Conservation (phyloP, 495 filamentous ascomycete species). For the Corynascus novoguineensis region DNA sequence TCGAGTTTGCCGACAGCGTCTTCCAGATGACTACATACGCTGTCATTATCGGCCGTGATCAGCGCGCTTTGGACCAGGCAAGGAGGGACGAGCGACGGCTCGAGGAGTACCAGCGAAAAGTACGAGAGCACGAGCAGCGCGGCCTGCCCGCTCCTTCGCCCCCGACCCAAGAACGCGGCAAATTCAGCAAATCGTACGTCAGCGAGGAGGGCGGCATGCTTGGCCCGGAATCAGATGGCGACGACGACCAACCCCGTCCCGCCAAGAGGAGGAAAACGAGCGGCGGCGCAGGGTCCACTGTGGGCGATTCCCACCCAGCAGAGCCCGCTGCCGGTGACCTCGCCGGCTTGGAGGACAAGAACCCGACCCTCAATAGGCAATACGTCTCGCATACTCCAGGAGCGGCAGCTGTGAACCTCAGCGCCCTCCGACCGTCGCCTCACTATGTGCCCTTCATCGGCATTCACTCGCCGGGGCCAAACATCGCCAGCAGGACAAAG, state of each 20-base stretch:
- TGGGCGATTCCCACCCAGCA: conserved; percentile 17
- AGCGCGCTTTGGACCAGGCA: conserved; percentile 41
- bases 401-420: conserved; percentile 47
- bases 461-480: conserved; percentile 65
- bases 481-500: conserved; percentile 56
- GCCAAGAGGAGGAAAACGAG: conserved; percentile 37
- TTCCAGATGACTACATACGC: conserved; percentile 51
- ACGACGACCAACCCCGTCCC: conserved; percentile 36
- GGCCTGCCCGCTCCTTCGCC: conserved; percentile 39
- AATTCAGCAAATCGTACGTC: conserved; percentile 49
- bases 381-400: conserved; percentile 47
- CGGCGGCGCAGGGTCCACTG: conserved; percentile 19
- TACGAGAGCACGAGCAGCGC: conserved; percentile 33
- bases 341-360: conserved; percentile 20
- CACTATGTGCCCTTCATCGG: conserved; percentile 69
- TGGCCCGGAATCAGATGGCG: conserved; percentile 45
- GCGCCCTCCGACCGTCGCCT: conserved; percentile 49
- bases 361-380: conserved; percentile 39
- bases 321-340: conserved; percentile 12
- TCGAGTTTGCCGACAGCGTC: conserved; percentile 48
- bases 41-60: conserved; percentile 47
- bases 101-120: conserved; percentile 33
- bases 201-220: conserved; percentile 51
- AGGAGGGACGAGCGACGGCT: conserved; percentile 38
- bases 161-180: conserved; percentile 34